A percentile compares a stretch with the other conserved stretches of the same genome.
Conservation (phyloP, 2,329 filamentous ascomycete genomes). For the Aureobasidium musti region DNA sequence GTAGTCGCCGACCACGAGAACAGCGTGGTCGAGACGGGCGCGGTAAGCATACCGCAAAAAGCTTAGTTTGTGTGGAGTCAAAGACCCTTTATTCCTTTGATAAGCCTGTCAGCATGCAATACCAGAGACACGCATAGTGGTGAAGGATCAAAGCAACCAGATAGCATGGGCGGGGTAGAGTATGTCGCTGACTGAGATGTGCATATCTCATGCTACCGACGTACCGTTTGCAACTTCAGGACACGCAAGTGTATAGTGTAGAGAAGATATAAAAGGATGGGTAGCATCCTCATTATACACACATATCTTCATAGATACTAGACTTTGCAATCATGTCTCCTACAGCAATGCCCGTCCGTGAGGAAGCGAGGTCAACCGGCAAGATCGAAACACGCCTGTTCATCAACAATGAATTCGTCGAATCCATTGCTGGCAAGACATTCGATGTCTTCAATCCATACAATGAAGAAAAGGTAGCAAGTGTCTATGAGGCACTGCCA, state of each 20-base stretch:
- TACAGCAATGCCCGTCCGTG: not conserved
- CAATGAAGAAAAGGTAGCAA: constrained; percentile 43
- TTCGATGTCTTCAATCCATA: constrained; percentile 54
- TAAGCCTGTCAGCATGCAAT: not conserved
- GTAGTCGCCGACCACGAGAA: not conserved
- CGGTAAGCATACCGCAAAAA: not conserved
- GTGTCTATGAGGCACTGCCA: constrained; percentile 43
- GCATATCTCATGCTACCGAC: not conserved
- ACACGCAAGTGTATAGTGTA: not conserved
- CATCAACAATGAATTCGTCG: constrained; percentile 30
- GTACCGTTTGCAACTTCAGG: not conserved
- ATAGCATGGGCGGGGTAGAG: not conserved
- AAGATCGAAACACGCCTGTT: constrained; percentile 23
- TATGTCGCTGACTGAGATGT: not conserved
- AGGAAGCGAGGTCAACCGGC: not conserved
- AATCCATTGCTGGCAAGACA: constrained; percentile 43
- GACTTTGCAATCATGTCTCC: constrained; percentile 3
- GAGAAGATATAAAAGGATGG: not conserved
- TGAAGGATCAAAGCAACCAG: not conserved
- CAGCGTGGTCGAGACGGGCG: not conserved
- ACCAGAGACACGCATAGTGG: not conserved
- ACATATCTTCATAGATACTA: not conserved
- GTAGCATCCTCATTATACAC: not conserved
- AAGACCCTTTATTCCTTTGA: not conserved
- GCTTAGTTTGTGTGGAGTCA: not conserved